phyloP scores from a whole-genome alignment of 2,329 filamentous ascomycete species.

The Cordyceps cateniannulata region DNA sequence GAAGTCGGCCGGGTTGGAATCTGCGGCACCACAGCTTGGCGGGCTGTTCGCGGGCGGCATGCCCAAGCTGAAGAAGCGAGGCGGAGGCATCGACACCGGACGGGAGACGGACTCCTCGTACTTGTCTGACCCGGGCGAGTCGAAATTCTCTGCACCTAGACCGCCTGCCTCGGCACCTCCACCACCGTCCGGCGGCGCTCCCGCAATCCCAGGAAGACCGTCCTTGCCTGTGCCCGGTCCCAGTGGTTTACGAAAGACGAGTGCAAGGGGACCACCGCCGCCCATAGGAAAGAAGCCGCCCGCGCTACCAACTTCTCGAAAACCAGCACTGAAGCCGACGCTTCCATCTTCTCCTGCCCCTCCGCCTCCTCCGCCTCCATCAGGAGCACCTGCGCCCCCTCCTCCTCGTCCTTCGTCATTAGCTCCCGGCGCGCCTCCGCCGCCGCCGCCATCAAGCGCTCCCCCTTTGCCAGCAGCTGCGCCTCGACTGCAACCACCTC shows the following conservation, averaged over 20 bases:
- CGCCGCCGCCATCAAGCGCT: constrained; percentile 26
- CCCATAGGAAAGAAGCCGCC: constrained; percentile 72
- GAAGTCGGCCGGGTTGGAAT: constrained; percentile 27
- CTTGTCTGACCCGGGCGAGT: constrained; percentile 64
- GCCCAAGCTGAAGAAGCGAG: constrained; percentile 85
- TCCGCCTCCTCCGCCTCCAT: constrained; percentile 33
- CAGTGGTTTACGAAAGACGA: constrained; percentile 52
- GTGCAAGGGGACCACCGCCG: constrained; percentile 64
- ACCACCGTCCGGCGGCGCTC: constrained; percentile 52
- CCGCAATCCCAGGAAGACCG: constrained; percentile 51
- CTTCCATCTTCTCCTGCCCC: constrained; percentile 28
- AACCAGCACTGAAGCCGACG: constrained; percentile 40
- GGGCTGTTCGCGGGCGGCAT: constrained; percentile 92
- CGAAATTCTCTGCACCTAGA: constrained; percentile 31
- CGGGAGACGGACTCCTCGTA: constrained; percentile 58
- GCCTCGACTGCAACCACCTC: constrained; percentile 21
- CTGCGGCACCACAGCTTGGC: constrained; percentile 70
- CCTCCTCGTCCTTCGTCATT: constrained; percentile 30
- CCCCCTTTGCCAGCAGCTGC: constrained; percentile 31
- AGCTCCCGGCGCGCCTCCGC: constrained; percentile 36
- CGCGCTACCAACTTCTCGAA: constrained; percentile 53
- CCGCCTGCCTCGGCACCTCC: constrained; percentile 47
- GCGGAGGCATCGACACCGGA: constrained; percentile 71
- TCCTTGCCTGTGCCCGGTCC: constrained; percentile 39
- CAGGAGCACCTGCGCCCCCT: constrained; percentile 35